These are phyloP conservation scores for Linanthus parryae DNA, from an alignment of 148 eudicot species.

Conservation along the genomic window DNA sequence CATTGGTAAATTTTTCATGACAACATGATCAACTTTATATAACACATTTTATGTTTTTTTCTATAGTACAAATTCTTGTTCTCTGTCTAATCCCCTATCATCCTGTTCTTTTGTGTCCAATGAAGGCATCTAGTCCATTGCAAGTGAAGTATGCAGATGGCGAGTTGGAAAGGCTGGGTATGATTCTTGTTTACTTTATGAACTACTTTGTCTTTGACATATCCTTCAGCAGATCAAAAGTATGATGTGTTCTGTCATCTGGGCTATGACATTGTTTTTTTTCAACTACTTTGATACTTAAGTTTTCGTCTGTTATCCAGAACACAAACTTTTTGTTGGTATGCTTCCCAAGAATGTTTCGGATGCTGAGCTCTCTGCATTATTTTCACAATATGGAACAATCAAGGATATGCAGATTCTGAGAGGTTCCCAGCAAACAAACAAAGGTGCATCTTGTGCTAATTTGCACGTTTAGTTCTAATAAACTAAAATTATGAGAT, in stretches of 20 bases:
- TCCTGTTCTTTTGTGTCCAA: slow-evolving; percentile 20
- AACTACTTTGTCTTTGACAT: background rate
- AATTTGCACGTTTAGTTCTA: background rate
- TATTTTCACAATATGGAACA: slow-evolving; percentile 85
- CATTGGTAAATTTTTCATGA: too few relatives aligned
- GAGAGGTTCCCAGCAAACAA: slow-evolving; percentile 94
- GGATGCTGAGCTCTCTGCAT: slow-evolving; percentile 74
- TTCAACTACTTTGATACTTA: slow-evolving; percentile 4
- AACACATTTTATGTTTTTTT: too few relatives aligned
- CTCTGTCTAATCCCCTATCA: slow-evolving; percentile 13
- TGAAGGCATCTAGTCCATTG: slow-evolving; percentile 95
- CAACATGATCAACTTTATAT: too few relatives aligned
- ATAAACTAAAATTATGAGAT: slow-evolving; percentile 2
- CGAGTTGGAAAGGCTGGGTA: slow-evolving; percentile 98
- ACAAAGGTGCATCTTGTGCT: slow-evolving; percentile 56
- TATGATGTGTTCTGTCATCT: too few relatives aligned
- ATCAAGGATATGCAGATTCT: slow-evolving; percentile 87
- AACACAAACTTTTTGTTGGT: slow-evolving; percentile 95
- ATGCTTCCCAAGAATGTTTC: slow-evolving; percentile 98
- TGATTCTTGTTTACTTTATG: slow-evolving; percentile 12
- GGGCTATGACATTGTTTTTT: background rate
- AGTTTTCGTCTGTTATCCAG: slow-evolving; percentile 31
- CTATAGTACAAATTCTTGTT: too few relatives aligned
- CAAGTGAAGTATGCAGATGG: slow-evolving; percentile 99
- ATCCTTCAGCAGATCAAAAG: too few relatives aligned